These are phyloP conservation scores for Fusarium dimerum DNA, from an alignment of 2,329 filamentous ascomycete species.

Conservation along the genomic window DNA sequence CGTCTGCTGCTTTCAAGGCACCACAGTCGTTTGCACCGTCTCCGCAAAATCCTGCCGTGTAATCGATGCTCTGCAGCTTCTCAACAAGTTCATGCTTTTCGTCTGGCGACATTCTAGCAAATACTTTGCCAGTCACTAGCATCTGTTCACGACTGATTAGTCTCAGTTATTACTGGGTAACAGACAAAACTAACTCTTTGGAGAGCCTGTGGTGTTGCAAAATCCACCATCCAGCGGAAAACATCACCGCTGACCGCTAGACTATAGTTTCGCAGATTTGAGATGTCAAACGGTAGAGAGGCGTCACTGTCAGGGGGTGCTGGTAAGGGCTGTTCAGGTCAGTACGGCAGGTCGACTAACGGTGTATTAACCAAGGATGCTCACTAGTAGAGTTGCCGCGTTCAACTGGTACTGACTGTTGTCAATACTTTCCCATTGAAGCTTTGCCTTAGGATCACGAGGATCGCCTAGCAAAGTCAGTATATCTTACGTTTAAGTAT, in stretches of 20 bases:
- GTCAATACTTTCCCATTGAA: conserved; percentile 95
- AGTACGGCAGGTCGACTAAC: not conserved
- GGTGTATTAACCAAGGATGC: conserved; percentile 10
- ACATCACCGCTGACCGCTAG: conserved; percentile 90
- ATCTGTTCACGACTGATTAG: conserved; percentile 54
- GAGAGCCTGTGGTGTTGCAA: conserved; percentile 76
- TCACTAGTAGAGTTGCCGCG: conserved; percentile 70
- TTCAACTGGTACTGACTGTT: conserved; percentile 78
- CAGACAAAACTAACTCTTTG: conserved; percentile 54
- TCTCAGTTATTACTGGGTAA: not conserved
- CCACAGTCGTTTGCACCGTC: conserved; percentile 98
- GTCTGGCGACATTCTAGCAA: conserved; percentile 97
- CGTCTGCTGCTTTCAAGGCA: conserved; percentile 93
- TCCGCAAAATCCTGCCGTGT: conserved; percentile 93
- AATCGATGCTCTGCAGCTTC: conserved; percentile 94
- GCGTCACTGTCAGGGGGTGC: conserved; percentile 72
- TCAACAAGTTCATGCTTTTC: conserved; percentile 98
- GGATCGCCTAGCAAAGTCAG: conserved; percentile 57
- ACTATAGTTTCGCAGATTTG: conserved; percentile 81
- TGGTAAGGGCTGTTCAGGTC: conserved; percentile 61
- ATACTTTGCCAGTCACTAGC: conserved; percentile 89
- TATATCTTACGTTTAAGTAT: not conserved
- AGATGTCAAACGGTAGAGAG: conserved; percentile 82
- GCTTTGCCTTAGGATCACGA: conserved; percentile 69
- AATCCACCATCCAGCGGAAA: conserved; percentile 96